Evolutionary conservation across 2,329 filamentous ascomycete genomes (phyloP), one percentile per base, ranked within the genome.

Genomic region (Fusarium oligoseptatum): DNA sequence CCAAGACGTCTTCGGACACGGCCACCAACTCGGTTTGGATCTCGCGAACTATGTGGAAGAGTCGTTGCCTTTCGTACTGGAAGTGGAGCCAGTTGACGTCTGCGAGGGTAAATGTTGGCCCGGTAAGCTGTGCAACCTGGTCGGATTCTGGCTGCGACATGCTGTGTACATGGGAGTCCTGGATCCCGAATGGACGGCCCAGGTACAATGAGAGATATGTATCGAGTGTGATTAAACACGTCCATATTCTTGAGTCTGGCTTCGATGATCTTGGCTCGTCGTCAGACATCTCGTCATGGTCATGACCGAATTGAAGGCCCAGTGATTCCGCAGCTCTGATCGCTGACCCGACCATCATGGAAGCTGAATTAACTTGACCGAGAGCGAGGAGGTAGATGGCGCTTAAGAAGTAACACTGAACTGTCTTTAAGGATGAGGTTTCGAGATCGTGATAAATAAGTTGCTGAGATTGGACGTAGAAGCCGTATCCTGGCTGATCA

Each of bases 361-460:
- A 73, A 3, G 77, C 77, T 3, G 77, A 70, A 14, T 78, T 75
- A 5, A 60, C 41, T 22, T 78, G 69, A 1, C 60, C 52, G 0
- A 65, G 61, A 1, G 74, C 64, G 11, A 74, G 27, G 12, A 88
- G 82, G 71, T 88, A 90, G 6, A 87, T 72, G 20, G 80, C 79
- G 24, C 81, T 85, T 8, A 88, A 82, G 0, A 87, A 78, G 45
- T 87, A 82, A 52, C 85, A 85, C 73, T 89, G 88, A 1, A 87
- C 77, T 0, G 86, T 86, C 8, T 80, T 80, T 9, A 88, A 78
- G 0, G 84, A 83, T 0, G 86, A 87, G 24, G 78, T 82, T 70
- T 89, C 87, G 14, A 85, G 77, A 50, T 85, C 82, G 15, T 81
- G 79, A 2, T 78, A 73, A 4, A 88, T 76, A 0, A 86, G 79